Evolutionary conservation across 208 protist genomes (phyloP).

Genomic region (Trypanosomatidae sp.): DNA sequence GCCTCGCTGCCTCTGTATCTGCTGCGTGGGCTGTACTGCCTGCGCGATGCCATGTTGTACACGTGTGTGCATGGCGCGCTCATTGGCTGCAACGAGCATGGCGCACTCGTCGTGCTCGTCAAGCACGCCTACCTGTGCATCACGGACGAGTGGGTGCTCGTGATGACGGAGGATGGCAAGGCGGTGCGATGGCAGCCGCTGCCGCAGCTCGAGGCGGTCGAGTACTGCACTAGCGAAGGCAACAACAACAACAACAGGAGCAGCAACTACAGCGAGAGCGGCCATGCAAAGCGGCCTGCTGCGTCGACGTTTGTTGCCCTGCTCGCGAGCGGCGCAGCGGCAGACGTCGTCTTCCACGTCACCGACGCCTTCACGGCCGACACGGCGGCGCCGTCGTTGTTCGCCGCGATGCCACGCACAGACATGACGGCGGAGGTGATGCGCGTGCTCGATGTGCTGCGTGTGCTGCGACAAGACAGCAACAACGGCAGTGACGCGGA

Average conservation of each 20-base stretch:
- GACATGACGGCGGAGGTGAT: too few relatives aligned
- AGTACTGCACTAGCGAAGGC: conserved; percentile 6
- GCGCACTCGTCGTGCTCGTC: background rate
- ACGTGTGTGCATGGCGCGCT: conserved; percentile 21
- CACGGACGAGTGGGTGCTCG: conserved; percentile 14
- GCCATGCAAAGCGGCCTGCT: background rate
- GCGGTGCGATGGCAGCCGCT: conserved; percentile 12
- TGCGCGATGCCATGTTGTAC: conserved; percentile 23
- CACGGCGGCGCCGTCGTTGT: conserved; percentile 9
- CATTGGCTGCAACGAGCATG: conserved; percentile 13
- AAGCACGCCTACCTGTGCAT: conserved; percentile 18
- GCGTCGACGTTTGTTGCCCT: conserved; percentile 4
- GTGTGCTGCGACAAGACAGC: background rate
- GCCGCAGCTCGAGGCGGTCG: conserved; percentile 3
- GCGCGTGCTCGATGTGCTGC: conserved; percentile 1
- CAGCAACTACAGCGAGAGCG: background rate
- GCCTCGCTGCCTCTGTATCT: conserved; percentile 19
- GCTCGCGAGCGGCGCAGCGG: conserved; percentile 2
- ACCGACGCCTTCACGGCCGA: conserved; percentile 4
- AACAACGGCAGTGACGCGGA: background rate
- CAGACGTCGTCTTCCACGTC: conserved; percentile 14
- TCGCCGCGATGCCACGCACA: conserved; percentile 1
- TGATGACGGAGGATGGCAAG: conserved; percentile 8
- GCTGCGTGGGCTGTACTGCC: conserved; percentile 9
- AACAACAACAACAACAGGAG: too few relatives aligned